Conservation (phyloP, 768 basidiomycete species). For the Auriscalpium microsporum region DNA sequence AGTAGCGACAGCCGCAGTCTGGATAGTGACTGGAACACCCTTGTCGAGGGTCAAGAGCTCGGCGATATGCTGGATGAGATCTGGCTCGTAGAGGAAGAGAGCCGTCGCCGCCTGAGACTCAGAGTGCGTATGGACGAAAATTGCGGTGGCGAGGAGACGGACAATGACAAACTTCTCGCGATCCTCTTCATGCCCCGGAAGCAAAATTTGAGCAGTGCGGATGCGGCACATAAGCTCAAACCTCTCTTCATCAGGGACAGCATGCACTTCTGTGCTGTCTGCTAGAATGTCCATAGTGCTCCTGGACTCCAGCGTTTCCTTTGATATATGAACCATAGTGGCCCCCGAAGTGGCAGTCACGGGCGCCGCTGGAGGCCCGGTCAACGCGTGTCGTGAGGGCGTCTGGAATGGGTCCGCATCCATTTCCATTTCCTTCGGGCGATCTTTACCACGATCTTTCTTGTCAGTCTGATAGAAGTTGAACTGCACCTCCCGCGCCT, state of each 20-base stretch:
- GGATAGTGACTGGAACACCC: constrained; percentile 60
- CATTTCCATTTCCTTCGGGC: constrained; percentile 34
- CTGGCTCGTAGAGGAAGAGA: constrained; percentile 92
- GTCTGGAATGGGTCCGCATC: constrained; percentile 35
- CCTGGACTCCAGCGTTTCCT: constrained; percentile 50
- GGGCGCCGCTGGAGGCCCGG: constrained; percentile 26
- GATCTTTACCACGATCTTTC: constrained; percentile 17
- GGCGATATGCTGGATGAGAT: constrained; percentile 80
- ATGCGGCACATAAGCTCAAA: constrained; percentile 86
- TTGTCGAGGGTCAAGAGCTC: constrained; percentile 80
- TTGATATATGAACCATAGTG: constrained; percentile 53
- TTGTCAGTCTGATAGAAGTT: constrained; percentile 67
- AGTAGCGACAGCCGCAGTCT: constrained; percentile 81
- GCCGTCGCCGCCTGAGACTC: constrained; percentile 73
- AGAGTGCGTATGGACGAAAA: constrained; percentile 80
- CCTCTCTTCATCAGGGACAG: constrained; percentile 72
- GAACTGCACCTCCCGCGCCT: constrained; percentile 74
- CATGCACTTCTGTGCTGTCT: constrained; percentile 57
- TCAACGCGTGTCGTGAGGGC: constrained; percentile 33
- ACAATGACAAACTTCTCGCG: constrained; percentile 76
- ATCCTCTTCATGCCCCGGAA: constrained; percentile 45
- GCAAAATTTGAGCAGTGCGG: constrained; percentile 65
- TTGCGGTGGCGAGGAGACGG: constrained; percentile 80
- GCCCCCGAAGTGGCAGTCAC: constrained; percentile 33
- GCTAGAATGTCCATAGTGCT: constrained; percentile 70